Percentiles rank a stretch among this genome's conserved stretches.
Conservation (phyloP, 2,329 filamentous ascomycete genomes). For the Colletotrichum sp. region DNA sequence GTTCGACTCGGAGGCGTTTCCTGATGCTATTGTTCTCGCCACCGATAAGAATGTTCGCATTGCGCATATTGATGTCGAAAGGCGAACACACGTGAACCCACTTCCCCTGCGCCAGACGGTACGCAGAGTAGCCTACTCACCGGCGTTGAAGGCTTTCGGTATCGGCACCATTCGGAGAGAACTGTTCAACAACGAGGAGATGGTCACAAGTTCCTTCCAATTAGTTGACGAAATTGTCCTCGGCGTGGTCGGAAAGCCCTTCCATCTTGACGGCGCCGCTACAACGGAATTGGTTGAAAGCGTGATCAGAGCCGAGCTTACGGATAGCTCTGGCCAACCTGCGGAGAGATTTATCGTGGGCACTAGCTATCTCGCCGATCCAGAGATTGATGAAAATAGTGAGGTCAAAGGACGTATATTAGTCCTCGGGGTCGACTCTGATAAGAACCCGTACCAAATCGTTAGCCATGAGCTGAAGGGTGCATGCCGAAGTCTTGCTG, state of each 20-base stretch:
- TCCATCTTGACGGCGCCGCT: slow-evolving; percentile 57
- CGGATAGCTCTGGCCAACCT: slow-evolving; percentile 57
- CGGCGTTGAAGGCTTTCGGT: slow-evolving; percentile 79
- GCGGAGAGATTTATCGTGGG: slow-evolving; percentile 90
- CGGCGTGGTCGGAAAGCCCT: slow-evolving; percentile 73
- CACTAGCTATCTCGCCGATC: slow-evolving; percentile 77
- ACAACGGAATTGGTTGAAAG: slow-evolving; percentile 80
- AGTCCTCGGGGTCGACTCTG: slow-evolving; percentile 80
- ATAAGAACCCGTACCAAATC: slow-evolving; percentile 76
- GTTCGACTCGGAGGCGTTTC: slow-evolving; percentile 83
- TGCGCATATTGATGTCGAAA: slow-evolving; percentile 79
- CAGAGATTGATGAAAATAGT: slow-evolving; percentile 54
- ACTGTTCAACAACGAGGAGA: slow-evolving; percentile 73
- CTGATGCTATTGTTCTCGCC: slow-evolving; percentile 80
- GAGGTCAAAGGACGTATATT: slow-evolving; percentile 76
- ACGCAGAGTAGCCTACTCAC: slow-evolving; percentile 84
- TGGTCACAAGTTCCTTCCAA: slow-evolving; percentile 80
- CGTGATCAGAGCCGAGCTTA: slow-evolving; percentile 78
- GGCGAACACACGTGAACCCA: slow-evolving; percentile 86
- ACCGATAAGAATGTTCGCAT: slow-evolving; percentile 80
- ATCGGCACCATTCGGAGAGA: slow-evolving; percentile 84
- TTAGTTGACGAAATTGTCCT: slow-evolving; percentile 92
- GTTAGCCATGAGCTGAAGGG: slow-evolving; percentile 75
- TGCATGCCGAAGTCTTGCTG: slow-evolving; percentile 78
- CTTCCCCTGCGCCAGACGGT: slow-evolving; percentile 83